Evolutionary conservation across 306 rosid genomes (phyloP).

Genomic region (Castanea crenata): DNA sequence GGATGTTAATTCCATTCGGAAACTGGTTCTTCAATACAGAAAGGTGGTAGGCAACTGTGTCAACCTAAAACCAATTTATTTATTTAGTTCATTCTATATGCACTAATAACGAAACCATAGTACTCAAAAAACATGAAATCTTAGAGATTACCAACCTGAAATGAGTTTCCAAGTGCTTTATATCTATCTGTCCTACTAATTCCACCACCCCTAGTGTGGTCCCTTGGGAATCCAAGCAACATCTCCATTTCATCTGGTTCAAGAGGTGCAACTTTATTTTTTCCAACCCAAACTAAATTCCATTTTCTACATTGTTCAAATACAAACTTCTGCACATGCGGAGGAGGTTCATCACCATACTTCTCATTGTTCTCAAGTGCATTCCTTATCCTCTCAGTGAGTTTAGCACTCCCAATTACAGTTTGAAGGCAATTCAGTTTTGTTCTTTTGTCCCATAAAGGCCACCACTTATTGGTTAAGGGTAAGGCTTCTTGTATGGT

Average conservation of each 20-base stretch:
- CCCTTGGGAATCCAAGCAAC: conserved; percentile 83
- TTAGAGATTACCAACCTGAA: conserved; percentile 60
- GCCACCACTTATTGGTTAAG: conserved; percentile 90
- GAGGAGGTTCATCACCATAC: conserved; percentile 55
- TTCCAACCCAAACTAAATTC: conserved; percentile 99
- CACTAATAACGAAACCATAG: too few relatives aligned
- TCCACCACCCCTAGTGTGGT: conserved; percentile 97
- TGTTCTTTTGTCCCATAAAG: conserved; percentile 78
- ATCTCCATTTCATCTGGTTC: conserved; percentile 89
- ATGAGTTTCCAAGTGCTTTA: conserved; percentile 93
- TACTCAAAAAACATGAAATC: background rate
- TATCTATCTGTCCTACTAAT: conserved; percentile 87
- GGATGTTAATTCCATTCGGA: conserved; percentile 79
- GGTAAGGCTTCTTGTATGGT: conserved; percentile 80
- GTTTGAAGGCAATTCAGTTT: conserved; percentile 85
- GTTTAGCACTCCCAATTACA: conserved; percentile 58
- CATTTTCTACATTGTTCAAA: conserved; percentile 80
- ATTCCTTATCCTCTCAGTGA: conserved; percentile 68
- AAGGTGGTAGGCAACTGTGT: conserved; percentile 89
- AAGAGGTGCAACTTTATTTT: conserved; percentile 88
- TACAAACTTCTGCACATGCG: conserved; percentile 47
- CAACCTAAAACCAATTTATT: conserved; percentile 60
- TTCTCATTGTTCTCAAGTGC: conserved; percentile 57
- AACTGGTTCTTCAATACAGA: conserved; percentile 75
- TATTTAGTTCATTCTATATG: too few relatives aligned